Conservation (phyloP, 139 green algal genomes). For the Chlamydomonas sp. region DNA sequence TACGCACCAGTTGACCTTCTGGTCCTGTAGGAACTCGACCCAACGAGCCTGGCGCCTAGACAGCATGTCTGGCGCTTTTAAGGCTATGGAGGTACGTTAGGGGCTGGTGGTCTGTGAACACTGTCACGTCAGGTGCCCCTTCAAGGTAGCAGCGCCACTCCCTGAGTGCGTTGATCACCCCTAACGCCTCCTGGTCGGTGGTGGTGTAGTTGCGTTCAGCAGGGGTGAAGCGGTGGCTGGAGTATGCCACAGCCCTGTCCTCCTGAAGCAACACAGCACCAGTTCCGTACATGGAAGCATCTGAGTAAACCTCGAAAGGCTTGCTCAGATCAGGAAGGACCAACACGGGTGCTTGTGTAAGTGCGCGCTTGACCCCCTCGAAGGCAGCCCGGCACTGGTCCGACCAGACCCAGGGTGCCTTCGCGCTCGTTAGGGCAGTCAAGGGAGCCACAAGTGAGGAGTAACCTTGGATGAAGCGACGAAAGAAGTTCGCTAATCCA, state of each 20-base stretch:
- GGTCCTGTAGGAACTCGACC: constrained; percentile 25
- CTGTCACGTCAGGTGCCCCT: background rate
- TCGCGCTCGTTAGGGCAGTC: no score
- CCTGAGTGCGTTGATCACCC: constrained; percentile 23
- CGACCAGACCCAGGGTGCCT: no score
- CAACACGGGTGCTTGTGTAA: constrained; percentile 36
- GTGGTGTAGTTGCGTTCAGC: constrained; percentile 54
- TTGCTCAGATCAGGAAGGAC: constrained; percentile 12
- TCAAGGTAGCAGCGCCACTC: constrained; percentile 50
- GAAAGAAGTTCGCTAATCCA: no score
- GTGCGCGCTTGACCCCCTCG: constrained; percentile 14
- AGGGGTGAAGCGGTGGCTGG: constrained; percentile 21
- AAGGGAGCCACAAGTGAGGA: no score
- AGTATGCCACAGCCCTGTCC: constrained; percentile 45
- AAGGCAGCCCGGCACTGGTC: background rate
- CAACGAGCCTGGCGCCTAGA: constrained; percentile 28
- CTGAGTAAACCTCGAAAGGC: constrained; percentile 32
- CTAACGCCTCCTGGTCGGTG: constrained; percentile 49
- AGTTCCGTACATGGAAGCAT: constrained; percentile 33
- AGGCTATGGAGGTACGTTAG: constrained; percentile 43
- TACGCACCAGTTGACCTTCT: constrained; percentile 44
- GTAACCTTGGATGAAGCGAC: no score
- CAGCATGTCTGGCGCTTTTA: background rate
- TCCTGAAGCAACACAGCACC: constrained; percentile 44
- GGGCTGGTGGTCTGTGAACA: constrained; percentile 57